Base-by-base conservation (phyloP, 495 filamentous ascomycete genomes). In the Entonaema liquescens region DNA sequence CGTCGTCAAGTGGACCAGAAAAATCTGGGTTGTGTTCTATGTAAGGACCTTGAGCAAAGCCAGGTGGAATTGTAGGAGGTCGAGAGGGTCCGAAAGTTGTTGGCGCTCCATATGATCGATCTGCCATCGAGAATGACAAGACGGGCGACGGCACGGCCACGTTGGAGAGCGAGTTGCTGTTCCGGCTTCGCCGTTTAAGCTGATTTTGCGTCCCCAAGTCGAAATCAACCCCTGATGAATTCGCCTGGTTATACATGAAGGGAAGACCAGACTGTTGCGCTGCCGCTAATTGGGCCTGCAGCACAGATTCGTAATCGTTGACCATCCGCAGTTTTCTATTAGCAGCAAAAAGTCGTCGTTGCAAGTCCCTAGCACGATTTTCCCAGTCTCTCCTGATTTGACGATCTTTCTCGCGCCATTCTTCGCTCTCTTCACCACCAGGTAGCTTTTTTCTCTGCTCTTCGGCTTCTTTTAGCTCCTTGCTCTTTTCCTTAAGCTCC, bases 151-250 rank as follows among this genome's bases (percentile, higher is more conserved):
- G 72, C 11, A 82, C 71, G 17, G 65, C 76, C 12, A 82, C 74
- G 40, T 79, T 84, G 6, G 87, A 85, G 11, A 87, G 79, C 15
- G 86, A 86, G 71, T 86, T 89, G 70, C 85, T 84, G 67, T 84
- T 85, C 15, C 85, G 83, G 68, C 85, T 86, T 33, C 86, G 81
- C 15, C 86, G 80, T 59, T 83, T 83, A 61, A 82, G 81, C 81
- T 83, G 82, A 44, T 77, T 82, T 79, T 81, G 74, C 65, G 77
- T 73, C 28, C 80, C 50, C 60, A 77, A 60, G 63, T 88, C 86
- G 64, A 85, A 85, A 66, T 87, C 84, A 28, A 83, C 65, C 8
- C 79, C 81, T 3, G 84, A 81, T 0, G 82, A 77, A 67, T 81
- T 85, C 7, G 79, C 73, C 63, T 84, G 84, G 49, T 77, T 77